A percentile compares a stretch with the other conserved stretches of the same genome.
Conservation (phyloP, 1,139 yeast species). For the Meyerozyma sp. region DNA sequence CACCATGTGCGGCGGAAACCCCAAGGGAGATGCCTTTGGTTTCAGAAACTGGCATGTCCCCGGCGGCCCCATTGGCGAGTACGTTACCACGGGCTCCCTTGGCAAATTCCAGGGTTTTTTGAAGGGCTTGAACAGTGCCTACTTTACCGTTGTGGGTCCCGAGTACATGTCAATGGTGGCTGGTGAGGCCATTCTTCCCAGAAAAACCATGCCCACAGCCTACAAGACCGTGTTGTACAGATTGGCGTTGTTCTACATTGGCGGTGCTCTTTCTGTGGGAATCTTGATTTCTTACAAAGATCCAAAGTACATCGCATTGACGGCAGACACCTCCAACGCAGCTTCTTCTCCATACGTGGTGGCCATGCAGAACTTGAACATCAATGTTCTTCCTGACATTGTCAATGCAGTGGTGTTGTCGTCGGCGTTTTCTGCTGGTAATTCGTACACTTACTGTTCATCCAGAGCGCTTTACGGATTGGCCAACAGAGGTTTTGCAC, state of each 20-base stretch:
- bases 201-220: slow-evolving; percentile 72
- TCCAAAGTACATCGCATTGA: slow-evolving; percentile 24
- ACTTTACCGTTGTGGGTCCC: slow-evolving; percentile 77
- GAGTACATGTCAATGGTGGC: slow-evolving; percentile 83
- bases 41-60: slow-evolving; percentile 56
- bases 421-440: slow-evolving; percentile 42
- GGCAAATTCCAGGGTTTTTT: slow-evolving; percentile 74
- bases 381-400: slow-evolving; percentile 35
- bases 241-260: slow-evolving; percentile 62
- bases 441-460: slow-evolving; percentile 38
- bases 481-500: slow-evolving; percentile 36
- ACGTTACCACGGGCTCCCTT: slow-evolving; percentile 46
- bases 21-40: slow-evolving; percentile 58
- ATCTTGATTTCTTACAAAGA: slow-evolving; percentile 39
- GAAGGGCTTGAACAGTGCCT: slow-evolving; percentile 54
- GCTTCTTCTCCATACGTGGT: slow-evolving; percentile 42
- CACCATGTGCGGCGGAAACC: slow-evolving; percentile 85
- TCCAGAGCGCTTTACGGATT: slow-evolving; percentile 39
- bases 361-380: slow-evolving; percentile 38
- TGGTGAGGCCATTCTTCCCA: slow-evolving; percentile 75
- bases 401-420: slow-evolving; percentile 32
- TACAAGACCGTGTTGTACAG: slow-evolving; percentile 73
- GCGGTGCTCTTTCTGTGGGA: slow-evolving; percentile 38
- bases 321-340: slow-evolving; percentile 16
- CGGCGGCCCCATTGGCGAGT: slow-evolving; percentile 50